Conservation (phyloP, 257 asterid species). For the Eustoma russellianum region DNA sequence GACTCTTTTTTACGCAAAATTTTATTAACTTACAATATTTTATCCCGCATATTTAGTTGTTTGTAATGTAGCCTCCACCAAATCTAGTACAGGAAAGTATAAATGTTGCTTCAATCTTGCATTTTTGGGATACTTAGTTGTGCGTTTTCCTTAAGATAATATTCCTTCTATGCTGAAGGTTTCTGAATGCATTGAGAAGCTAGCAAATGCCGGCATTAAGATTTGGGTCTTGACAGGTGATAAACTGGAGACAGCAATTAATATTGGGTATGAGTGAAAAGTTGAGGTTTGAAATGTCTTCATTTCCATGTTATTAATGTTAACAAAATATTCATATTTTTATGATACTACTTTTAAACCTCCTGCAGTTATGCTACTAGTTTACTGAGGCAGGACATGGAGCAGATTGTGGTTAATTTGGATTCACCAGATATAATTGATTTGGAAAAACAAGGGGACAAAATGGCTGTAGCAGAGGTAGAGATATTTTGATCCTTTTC, state of each 20-base stretch:
- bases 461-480: conserved; percentile 64
- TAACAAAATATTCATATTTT: conserved; percentile 1
- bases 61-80: background rate
- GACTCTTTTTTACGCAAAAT: conserved; percentile 6
- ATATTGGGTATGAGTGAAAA: conserved; percentile 57
- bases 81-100: background rate
- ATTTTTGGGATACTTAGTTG: background rate
- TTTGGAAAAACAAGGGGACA: conserved; percentile 63
- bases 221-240: conserved; percentile 98
- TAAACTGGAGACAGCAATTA: conserved; percentile 98
- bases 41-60: too few species aligned
- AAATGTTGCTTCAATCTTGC: background rate
- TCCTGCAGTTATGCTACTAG: conserved; percentile 75
- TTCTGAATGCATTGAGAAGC: conserved; percentile 89
- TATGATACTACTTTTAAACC: conserved; percentile 10
- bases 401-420: conserved; percentile 65
- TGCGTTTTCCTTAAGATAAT: conserved; percentile 2
- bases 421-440: conserved; percentile 52
- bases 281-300: background rate
- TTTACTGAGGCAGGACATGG: conserved; percentile 80
- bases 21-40: too few species aligned
- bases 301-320: background rate
- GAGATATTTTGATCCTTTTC: conserved; percentile 5
- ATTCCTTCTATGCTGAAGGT: conserved; percentile 41
- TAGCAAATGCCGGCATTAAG: conserved; percentile 76